Conservation (phyloP, 2,329 filamentous ascomycete genomes). For the Nemania diffusa region DNA sequence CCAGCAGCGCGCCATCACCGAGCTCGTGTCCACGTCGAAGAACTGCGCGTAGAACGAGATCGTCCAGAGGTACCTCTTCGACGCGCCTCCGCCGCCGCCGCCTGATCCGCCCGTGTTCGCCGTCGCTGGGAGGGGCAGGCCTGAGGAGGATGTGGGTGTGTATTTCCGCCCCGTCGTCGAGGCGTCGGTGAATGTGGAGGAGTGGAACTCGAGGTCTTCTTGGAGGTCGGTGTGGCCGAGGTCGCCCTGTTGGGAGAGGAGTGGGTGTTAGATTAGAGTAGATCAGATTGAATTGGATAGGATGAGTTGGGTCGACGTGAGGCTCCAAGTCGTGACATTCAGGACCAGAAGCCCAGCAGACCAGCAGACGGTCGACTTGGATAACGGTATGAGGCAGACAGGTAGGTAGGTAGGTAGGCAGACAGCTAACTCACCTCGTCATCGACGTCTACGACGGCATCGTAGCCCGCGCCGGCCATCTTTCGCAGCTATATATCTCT, state of each 20-base stretch:
- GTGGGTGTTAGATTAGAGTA: background rate
- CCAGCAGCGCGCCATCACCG: constrained; percentile 86
- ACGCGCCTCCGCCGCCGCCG: constrained; percentile 50
- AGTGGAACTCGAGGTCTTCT: constrained; percentile 99
- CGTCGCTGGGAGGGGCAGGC: constrained; percentile 67
- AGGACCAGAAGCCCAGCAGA: background rate
- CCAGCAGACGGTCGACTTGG: background rate
- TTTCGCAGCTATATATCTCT: constrained; percentile 42
- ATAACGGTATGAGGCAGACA: background rate
- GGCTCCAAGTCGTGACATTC: background rate
- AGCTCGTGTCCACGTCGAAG: constrained; percentile 96
- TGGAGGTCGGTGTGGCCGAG: constrained; percentile 97
- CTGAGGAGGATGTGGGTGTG: constrained; percentile 57
- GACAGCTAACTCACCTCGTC: constrained; percentile 79
- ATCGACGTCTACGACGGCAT: constrained; percentile 97
- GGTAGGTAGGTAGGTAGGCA: too few species aligned
- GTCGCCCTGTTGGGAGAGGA: constrained; percentile 75
- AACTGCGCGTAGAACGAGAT: constrained; percentile 96
- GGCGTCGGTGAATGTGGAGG: constrained; percentile 80
- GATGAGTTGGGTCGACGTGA: too few species aligned
- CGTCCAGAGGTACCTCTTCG: constrained; percentile 92
- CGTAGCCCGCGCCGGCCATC: constrained; percentile 90
- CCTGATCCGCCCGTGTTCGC: constrained; percentile 53
- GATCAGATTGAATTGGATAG: background rate
- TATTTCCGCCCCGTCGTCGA: constrained; percentile 64